Base-by-base conservation (phyloP, 2,329 filamentous ascomycete species). In the Ceratocystiopsis brevicomis region DNA sequence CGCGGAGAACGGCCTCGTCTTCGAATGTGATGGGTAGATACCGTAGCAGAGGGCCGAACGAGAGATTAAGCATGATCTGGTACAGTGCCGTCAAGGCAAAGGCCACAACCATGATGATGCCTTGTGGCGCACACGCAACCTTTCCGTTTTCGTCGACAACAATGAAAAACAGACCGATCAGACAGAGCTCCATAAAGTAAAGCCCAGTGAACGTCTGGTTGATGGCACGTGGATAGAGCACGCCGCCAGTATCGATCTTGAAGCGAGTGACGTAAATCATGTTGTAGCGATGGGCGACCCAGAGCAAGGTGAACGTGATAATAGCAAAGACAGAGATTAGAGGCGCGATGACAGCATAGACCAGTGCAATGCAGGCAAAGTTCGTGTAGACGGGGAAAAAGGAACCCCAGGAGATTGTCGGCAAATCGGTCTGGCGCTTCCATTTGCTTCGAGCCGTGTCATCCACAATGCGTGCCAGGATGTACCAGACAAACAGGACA, bases 321-420 rank as follows among this genome's bases (percentile, higher is more conserved):
- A 94, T 76, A 52, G 90, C 88, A 64, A 98, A 96, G 18, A 96
- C 64, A 40, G 90, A 74, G 55, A 98, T 95, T 13, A 98, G 65
- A 0, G 90, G 90, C 0, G 90, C 78, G 37, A 96, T 78, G 45
- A 96, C 72, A 36, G 77, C 83, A 60, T 96, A 98, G 36, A 96
- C 78, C 37, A 94, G 59, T 1, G 76, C 86, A 52, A 98, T 96
- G 50, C 84, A 92, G 38, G 87, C 90, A 52, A 98, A 83, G 56
- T 94, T 95, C 44, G 90, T 95, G 59, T 96, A 98, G 0, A 94
- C 78, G 0, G 90, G 90, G 59, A 96, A 98, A 64, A 92, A 88
- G 0, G 78, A 78, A 10, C 90, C 90, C 90, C 92, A 98, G 44
- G 77, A 75, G 49, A 96, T 77, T 41, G 74, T 73, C 32, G 75